phyloP scores from a whole-genome alignment of 2,329 filamentous ascomycete genomes.

The Teratosphaeria viscida region DNA sequence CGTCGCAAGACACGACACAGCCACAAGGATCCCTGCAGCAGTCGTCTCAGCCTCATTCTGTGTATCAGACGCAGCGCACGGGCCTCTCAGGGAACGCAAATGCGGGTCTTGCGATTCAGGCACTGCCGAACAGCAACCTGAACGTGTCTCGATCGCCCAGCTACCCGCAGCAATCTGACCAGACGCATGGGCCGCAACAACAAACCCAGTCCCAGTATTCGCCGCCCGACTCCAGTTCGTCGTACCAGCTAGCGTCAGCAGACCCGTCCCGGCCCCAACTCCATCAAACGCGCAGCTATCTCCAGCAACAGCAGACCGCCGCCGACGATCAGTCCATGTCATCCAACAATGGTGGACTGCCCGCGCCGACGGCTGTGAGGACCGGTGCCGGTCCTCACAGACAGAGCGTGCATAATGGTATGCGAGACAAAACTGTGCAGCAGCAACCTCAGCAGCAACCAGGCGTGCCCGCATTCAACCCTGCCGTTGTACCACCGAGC shows the following conservation, averaged over 20 bases:
- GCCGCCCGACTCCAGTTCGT: slow-evolving; percentile 11
- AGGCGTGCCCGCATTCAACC: slow-evolving; percentile 31
- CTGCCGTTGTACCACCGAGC: slow-evolving; percentile 35
- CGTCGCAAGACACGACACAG: slow-evolving; percentile 13
- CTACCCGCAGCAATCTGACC: slow-evolving; percentile 1
- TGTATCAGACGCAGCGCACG: slow-evolving; percentile 17
- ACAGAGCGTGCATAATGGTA: slow-evolving; percentile 25
- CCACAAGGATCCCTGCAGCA: slow-evolving; percentile 21
- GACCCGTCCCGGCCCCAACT: slow-evolving; percentile 12
- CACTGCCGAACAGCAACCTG: slow-evolving; percentile 10
- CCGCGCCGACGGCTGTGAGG: slow-evolving; percentile 18
- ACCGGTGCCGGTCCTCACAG: slow-evolving; percentile 16
- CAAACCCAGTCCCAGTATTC: slow-evolving; percentile 10
- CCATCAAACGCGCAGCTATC: slow-evolving; percentile 21
- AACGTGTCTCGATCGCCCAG: slow-evolving; percentile 4
- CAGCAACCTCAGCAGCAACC: slow-evolving; percentile 2
- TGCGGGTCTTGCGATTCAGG: slow-evolving; percentile 17
- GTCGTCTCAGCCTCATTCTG: slow-evolving; percentile 11
- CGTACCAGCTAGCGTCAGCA: background rate
- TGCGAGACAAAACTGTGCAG: slow-evolving; percentile 16
- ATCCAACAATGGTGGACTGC: slow-evolving; percentile 19
- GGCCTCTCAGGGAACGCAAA: slow-evolving; percentile 11
- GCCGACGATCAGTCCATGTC: slow-evolving; percentile 23
- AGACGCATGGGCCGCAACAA: slow-evolving; percentile 1
- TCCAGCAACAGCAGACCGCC: slow-evolving; percentile 8